Evolutionary conservation across 2,329 filamentous ascomycete genomes (phyloP), one percentile per base, ranked within the genome.

Genomic region (Metarhizium brunneum): DNA sequence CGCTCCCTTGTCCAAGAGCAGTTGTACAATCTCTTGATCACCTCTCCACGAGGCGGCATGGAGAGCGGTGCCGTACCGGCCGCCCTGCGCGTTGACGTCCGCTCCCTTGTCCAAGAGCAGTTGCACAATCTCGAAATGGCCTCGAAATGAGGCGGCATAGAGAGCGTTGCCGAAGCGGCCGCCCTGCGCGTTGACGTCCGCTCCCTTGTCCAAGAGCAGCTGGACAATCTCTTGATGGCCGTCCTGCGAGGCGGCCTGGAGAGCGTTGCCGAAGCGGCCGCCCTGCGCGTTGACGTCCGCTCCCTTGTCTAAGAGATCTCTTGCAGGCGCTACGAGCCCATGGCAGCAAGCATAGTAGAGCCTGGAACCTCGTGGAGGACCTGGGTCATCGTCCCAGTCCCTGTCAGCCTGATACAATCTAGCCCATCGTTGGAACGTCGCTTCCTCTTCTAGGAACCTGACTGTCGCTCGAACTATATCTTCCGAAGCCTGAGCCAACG

Each of bases 321-420:
- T 38, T 50, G 47, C 55, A 29, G 25, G 36, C 47, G 2, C 50
- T 40, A 13, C 8, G 16, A 63, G 59, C 1, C 57, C 57, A 35
- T 25, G 20, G 6, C 57, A 8, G 42, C 56, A 61, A 36, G 58
- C 57, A 54, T 59, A 59, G 49, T 60, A 63, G 4, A 61, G 52
- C 5, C 48, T 48, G 4, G 54, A 59, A 20, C 45, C 53, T 50
- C 25, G 10, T 36, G 54, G 56, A 47, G 30, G 48, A 13, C 56
- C 54, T 53, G 53, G 54, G 47, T 57, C 25, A 32, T 45, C 2
- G 4, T 54, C 32, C 51, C 40, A 53, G 4, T 14, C 0, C 14
- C 20, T 20, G 5, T 56, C 54, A 29, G 47, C 45, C 20, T 58
- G 45, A 47, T 60, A 58, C 16, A 61, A 53, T 4, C 36, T 54